phyloP scores from a whole-genome alignment of 345 rosid species.

The Eucalyptus cladocalyx region DNA sequence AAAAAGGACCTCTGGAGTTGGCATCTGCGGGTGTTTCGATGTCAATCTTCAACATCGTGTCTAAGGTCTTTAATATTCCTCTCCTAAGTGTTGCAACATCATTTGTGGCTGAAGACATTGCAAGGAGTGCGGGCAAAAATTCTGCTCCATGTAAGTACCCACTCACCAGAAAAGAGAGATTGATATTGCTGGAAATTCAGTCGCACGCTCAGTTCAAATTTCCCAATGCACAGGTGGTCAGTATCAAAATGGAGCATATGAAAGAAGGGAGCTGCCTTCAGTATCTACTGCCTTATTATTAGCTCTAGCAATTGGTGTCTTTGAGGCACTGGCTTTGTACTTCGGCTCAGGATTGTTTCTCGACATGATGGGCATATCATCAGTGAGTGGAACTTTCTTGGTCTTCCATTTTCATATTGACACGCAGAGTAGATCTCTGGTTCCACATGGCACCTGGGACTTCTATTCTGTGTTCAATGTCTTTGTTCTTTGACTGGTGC shows the following conservation, averaged over 20 bases:
- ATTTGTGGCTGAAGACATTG: slow-evolving; percentile 86
- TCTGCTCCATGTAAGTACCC: slow-evolving; percentile 28
- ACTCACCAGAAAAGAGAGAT: neutral
- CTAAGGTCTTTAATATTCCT: slow-evolving; percentile 88
- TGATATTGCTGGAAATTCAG: neutral
- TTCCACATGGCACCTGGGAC: neutral
- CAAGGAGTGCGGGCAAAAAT: slow-evolving; percentile 39
- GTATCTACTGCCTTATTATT: slow-evolving; percentile 83
- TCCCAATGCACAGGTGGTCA: neutral
- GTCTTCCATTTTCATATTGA: neutral
- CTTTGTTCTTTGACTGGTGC: neutral
- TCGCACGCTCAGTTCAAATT: neutral
- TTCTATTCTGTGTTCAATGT: neutral
- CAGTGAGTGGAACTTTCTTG: slow-evolving; percentile 27
- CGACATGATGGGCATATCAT: slow-evolving; percentile 63
- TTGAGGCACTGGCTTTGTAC: slow-evolving; percentile 65
- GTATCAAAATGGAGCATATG: neutral
- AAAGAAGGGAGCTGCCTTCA: slow-evolving; percentile 73
- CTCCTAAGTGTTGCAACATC: slow-evolving; percentile 92
- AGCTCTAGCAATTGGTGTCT: slow-evolving; percentile 71
- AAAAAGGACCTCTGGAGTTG: slow-evolving; percentile 69
- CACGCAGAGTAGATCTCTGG: neutral
- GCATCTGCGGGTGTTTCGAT: slow-evolving; percentile 83
- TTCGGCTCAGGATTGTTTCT: slow-evolving; percentile 73
- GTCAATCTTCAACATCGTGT: slow-evolving; percentile 69